Evolutionary conservation across 148 eudicot genomes (phyloP).

Genomic region (Chenopodium album): DNA sequence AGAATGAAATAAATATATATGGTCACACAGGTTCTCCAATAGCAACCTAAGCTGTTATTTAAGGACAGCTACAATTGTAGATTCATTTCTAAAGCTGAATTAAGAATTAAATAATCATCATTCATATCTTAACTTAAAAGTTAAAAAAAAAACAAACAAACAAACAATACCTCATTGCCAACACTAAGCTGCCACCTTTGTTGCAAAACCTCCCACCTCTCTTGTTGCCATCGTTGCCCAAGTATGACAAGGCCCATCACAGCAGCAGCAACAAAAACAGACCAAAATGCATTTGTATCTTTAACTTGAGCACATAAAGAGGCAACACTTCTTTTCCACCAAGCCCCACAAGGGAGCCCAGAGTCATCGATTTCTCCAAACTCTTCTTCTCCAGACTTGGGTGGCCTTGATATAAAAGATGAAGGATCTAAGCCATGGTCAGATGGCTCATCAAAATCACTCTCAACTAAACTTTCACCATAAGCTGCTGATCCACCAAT

Average conservation of each 20-base stretch:
- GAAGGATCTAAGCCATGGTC: constrained; percentile 35
- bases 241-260: constrained; percentile 88
- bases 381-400: constrained; percentile 38
- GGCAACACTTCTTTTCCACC: constrained; percentile 81
- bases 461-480: constrained; percentile 27
- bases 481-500: constrained; percentile 23
- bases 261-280: constrained; percentile 79
- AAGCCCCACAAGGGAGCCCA: constrained; percentile 66
- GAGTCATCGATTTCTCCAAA: constrained; percentile 32
- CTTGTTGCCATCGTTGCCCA: constrained; percentile 78
- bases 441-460: constrained; percentile 41
- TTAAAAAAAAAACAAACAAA: neutral
- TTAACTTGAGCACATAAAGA: constrained; percentile 68
- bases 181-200: constrained; percentile 56
- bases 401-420: constrained; percentile 26
- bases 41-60: neutral
- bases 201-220: constrained; percentile 70
- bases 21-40: too few relatives aligned
- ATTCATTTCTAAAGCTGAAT: neutral
- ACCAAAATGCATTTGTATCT: constrained; percentile 81
- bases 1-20: too few relatives aligned
- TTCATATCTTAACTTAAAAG: neutral
- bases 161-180: constrained; percentile 53
- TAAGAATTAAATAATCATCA: neutral
- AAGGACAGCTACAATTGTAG: neutral